These are phyloP conservation scores for Lathyrus aphaca DNA, from an alignment of 306 rosid species.

Conservation along the genomic window DNA sequence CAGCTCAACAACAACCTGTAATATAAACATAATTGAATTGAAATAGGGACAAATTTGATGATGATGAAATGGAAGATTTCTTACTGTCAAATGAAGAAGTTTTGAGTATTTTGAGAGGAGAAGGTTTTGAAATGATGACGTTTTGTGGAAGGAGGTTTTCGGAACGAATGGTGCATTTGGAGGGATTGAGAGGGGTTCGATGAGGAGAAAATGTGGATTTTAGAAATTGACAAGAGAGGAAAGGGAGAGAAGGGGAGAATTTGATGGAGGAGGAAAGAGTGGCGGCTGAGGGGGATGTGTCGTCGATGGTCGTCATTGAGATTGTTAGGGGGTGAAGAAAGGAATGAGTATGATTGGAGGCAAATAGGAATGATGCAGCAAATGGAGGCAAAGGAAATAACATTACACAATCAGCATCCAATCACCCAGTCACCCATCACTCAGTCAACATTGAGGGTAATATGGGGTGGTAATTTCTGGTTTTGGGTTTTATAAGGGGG, in stretches of 20 bases:
- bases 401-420: no score
- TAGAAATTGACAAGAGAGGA: conserved; percentile 15
- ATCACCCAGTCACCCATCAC: no score
- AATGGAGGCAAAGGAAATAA: no score
- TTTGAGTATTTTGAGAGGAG: conserved; percentile 45
- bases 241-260: conserved; percentile 10
- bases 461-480: no score
- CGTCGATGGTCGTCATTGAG: conserved; percentile 36
- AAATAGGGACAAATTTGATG: background rate
- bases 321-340: background rate
- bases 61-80: background rate
- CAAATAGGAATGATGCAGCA: background rate
- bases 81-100: conserved; percentile 42
- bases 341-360: conserved; percentile 13
- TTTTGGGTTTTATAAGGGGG: no score
- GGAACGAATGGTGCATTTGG: conserved; percentile 24
- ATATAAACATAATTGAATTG: background rate
- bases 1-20: background rate
- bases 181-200: conserved; percentile 5
- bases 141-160: conserved; percentile 7
- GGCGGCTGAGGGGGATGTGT: conserved; percentile 24
- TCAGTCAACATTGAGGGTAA: no score
- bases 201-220: background rate
- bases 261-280: conserved; percentile 23
- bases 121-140: conserved; percentile 30